Evolutionary conservation across 257 asterid species (phyloP), one percentile per base, ranked within the genome.

Genomic region (Lycium ferocissimum): DNA sequence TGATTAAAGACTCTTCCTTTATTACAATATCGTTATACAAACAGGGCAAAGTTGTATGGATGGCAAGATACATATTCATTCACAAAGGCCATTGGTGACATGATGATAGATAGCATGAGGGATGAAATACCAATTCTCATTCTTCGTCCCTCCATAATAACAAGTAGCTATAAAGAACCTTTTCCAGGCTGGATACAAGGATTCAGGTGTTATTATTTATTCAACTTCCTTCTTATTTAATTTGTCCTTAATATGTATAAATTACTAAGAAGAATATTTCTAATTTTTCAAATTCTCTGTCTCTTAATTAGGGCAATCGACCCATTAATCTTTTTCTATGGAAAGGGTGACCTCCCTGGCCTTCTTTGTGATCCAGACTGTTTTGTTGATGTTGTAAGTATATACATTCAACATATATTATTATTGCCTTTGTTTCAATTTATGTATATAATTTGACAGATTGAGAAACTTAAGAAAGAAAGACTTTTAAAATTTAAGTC

Each of bases 181-280:
- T 56, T 91, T 33, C 91, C 92, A 4, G 94, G 95, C 70, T 92
- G 94, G 94, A 91, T 92, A 72, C 94, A 92, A 89, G 95, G 95
- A 87, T 83, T 88, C 17, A 89, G 89, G 95, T 89, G 13, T 2
- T 3, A 5, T 11, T 43, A 3, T 35, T 17, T 70, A 15, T 35
- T 38, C 1, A 22, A 20, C 4, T 2, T 6, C 33, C 33, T 26
- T 66, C 35, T 6, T 2, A 20, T 0, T 69, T 14, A 33, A 37
- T 69, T 67, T 35, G 1, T 22, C 2, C 6, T 11, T 15, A 57
- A 63, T 22, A 67, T 67, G 37, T 14, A 37, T 67, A 67, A 3
- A 35, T 67, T 37, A 37, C 4, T 20, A 67, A 37, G 10, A 37
- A 35, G 37, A 37, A 14, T 14, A 5, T 35, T 33, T 66, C 7